These are phyloP conservation scores for Neoascochyta sp. DNA, from an alignment of 2,329 filamentous ascomycete species.

Conservation along the genomic window DNA sequence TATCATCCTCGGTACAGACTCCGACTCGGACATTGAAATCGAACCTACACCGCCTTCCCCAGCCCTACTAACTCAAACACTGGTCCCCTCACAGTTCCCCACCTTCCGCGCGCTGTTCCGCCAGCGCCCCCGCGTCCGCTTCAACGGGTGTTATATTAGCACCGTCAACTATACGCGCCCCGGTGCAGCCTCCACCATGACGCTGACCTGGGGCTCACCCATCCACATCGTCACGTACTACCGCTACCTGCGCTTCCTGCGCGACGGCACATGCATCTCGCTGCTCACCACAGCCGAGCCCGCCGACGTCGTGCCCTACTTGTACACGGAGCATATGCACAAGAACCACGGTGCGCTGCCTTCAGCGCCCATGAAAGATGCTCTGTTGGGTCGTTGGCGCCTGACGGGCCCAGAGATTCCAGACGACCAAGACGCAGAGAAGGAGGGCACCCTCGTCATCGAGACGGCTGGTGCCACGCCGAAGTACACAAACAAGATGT, in stretches of 20 bases:
- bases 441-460: slow-evolving; percentile 56
- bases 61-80: slow-evolving; percentile 26
- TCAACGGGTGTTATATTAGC: slow-evolving; percentile 93
- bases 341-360: slow-evolving; percentile 42
- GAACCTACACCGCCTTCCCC: slow-evolving; percentile 5
- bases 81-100: slow-evolving; percentile 38
- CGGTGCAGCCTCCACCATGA: slow-evolving; percentile 68
- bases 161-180: slow-evolving; percentile 92
- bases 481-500: slow-evolving; percentile 83
- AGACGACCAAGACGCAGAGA: slow-evolving; percentile 11
- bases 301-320: slow-evolving; percentile 77
- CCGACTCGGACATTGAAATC: slow-evolving; percentile 9
- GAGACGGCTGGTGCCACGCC: slow-evolving; percentile 79
- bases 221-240: slow-evolving; percentile 98
- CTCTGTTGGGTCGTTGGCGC: slow-evolving; percentile 63
- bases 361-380: slow-evolving; percentile 63
- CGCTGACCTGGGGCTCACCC: slow-evolving; percentile 71
- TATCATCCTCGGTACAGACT: slow-evolving; percentile 25
- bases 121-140: slow-evolving; percentile 77
- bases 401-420: slow-evolving; percentile 51
- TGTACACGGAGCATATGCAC: slow-evolving; percentile 67
- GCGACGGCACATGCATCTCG: slow-evolving; percentile 78
- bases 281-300: slow-evolving; percentile 80
- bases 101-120: slow-evolving; percentile 68
- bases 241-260: slow-evolving; percentile 91